Percentiles rank a stretch among this genome's conserved stretches.
phyloP scores from a whole-genome alignment of 1,139 yeast genomes.

The Hanseniaspora sp. region DNA sequence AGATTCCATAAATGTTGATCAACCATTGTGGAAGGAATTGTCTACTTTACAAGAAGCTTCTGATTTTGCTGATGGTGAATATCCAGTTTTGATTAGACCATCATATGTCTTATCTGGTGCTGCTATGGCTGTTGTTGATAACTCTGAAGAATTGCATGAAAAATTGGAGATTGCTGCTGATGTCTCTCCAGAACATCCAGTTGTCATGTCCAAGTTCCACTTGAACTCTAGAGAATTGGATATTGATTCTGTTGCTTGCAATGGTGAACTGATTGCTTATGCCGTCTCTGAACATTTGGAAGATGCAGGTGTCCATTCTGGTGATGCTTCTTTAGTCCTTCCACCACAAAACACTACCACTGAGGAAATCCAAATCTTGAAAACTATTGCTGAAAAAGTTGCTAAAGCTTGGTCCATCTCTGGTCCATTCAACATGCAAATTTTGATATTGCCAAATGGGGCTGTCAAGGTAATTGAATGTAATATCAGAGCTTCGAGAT shows the following conservation, averaged over 20 bases:
- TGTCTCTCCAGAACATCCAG: constrained; percentile 93
- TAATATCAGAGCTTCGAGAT: constrained; percentile 95
- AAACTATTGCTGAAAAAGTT: constrained; percentile 80
- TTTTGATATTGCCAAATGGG: constrained; percentile 58
- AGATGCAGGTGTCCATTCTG: constrained; percentile 97
- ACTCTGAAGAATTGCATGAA: constrained; percentile 62
- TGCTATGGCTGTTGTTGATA: constrained; percentile 89
- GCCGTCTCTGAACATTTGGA: constrained; percentile 97
- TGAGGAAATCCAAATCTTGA: constrained; percentile 49
- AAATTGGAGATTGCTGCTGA: constrained; percentile 79
- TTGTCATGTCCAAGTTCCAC: constrained; percentile 89
- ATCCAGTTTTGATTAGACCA: constrained; percentile 95
- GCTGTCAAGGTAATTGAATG: constrained; percentile 91
- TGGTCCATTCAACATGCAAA: constrained; percentile 98
- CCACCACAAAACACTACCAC: constrained; percentile 75
- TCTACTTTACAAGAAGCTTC: constrained; percentile 80
- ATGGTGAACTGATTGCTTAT: constrained; percentile 82
- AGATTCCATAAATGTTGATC: constrained; percentile 85
- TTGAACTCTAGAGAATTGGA: constrained; percentile 95
- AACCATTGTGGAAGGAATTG: constrained; percentile 95
- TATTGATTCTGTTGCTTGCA: constrained; percentile 87
- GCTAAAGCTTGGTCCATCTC: constrained; percentile 91
- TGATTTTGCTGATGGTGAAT: constrained; percentile 63
- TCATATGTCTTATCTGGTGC: constrained; percentile 97
- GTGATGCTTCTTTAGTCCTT: constrained; percentile 89